A percentile compares a stretch with the other conserved stretches of the same genome.
Conservation (phyloP, 805 yeast species). For the Babjeviella inositovora region DNA sequence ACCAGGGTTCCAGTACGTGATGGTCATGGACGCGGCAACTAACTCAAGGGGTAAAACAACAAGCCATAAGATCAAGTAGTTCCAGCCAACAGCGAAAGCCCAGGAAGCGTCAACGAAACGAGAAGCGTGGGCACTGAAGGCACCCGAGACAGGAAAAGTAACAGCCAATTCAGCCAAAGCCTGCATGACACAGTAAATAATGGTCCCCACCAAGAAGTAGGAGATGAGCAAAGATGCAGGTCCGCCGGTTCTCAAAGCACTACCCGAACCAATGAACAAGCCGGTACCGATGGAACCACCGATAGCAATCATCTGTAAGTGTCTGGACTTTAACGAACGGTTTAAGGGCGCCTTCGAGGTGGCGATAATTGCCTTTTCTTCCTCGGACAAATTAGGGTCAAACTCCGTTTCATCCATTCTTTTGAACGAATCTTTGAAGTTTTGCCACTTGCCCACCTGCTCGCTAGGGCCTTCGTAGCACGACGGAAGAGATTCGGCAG, state of each 20-base stretch:
- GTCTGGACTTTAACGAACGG: constrained; percentile 24
- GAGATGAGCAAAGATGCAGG: constrained; percentile 36
- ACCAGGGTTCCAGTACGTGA: constrained; percentile 37
- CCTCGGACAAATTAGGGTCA: constrained; percentile 20
- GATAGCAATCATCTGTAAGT: constrained; percentile 61
- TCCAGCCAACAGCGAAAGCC: constrained; percentile 47
- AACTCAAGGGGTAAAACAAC: constrained; percentile 46
- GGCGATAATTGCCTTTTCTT: constrained; percentile 13
- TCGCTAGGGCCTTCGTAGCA: too few species aligned
- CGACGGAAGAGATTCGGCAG: too few species aligned
- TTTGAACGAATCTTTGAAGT: constrained; percentile 13
- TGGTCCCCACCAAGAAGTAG: constrained; percentile 36
- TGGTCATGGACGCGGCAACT: constrained; percentile 49
- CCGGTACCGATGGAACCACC: constrained; percentile 84
- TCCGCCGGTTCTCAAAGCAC: constrained; percentile 24
- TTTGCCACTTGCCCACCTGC: constrained; percentile 10
- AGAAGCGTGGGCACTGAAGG: constrained; percentile 44
- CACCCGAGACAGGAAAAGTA: constrained; percentile 43
- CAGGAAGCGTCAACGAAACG: constrained; percentile 39
- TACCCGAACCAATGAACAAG: constrained; percentile 40
- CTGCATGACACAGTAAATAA: constrained; percentile 42
- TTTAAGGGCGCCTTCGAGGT: constrained; percentile 10
- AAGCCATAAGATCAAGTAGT: constrained; percentile 48
- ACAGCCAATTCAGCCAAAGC: constrained; percentile 59
- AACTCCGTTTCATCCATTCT: constrained; percentile 13